Percentiles rank a stretch among this genome's conserved stretches.
phyloP scores from a whole-genome alignment of 805 yeast species.

The Starmera dryadoides region DNA sequence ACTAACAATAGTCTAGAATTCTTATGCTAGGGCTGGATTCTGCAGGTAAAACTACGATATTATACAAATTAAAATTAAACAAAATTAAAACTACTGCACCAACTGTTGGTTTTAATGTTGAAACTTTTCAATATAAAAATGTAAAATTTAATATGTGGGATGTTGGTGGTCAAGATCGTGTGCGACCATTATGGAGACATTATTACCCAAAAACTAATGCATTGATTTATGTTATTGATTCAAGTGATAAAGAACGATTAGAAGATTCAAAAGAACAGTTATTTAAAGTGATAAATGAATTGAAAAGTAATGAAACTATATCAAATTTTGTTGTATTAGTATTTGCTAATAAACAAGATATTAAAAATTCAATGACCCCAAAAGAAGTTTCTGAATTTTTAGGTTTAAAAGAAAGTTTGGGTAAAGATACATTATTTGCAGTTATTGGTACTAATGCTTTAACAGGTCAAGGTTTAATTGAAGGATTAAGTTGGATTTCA shows the following conservation, averaged over 20 bases:
- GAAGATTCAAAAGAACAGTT: slow-evolving; percentile 75
- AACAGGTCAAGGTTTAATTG: slow-evolving; percentile 85
- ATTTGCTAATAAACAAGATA: slow-evolving; percentile 92
- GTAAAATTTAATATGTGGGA: slow-evolving; percentile 88
- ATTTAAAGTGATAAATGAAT: slow-evolving; percentile 70
- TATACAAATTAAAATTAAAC: slow-evolving; percentile 76
- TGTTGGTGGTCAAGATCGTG: slow-evolving; percentile 92
- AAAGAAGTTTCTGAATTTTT: slow-evolving; percentile 75
- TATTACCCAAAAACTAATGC: slow-evolving; percentile 92
- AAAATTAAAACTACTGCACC: slow-evolving; percentile 78
- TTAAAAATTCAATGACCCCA: slow-evolving; percentile 82
- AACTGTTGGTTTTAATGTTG: slow-evolving; percentile 91
- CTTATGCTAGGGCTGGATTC: slow-evolving; percentile 90
- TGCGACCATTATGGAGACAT: slow-evolving; percentile 92
- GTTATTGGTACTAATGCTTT: slow-evolving; percentile 88
- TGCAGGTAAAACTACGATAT: slow-evolving; percentile 87
- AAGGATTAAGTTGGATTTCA: slow-evolving; percentile 82
- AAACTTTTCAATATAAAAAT: slow-evolving; percentile 74
- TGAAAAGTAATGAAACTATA: slow-evolving; percentile 45
- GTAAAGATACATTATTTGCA: slow-evolving; percentile 76
- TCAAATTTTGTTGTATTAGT: slow-evolving; percentile 72
- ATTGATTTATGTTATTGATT: slow-evolving; percentile 83
- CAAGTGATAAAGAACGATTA: slow-evolving; percentile 64
- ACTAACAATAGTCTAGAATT: slow-evolving; percentile 32
- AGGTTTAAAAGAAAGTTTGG: slow-evolving; percentile 47